phyloP scores from a whole-genome alignment of 345 rosid genomes.

The Eucalyptus sp. region DNA sequence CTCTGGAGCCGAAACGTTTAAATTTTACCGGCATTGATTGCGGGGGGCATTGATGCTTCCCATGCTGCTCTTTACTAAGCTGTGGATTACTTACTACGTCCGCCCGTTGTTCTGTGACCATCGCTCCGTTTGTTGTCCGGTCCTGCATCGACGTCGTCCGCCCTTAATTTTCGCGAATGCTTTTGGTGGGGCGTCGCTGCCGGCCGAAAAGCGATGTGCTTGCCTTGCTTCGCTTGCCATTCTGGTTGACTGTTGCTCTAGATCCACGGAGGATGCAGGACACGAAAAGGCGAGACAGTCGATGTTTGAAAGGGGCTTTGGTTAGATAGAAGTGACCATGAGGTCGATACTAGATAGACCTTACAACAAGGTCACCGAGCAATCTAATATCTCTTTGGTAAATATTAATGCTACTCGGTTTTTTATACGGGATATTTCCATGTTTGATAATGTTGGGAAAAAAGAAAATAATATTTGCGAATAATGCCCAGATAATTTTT shows the following conservation, averaged over 20 bases:
- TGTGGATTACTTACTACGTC: no score
- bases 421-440: neutral
- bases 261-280: neutral
- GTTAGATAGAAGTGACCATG: neutral
- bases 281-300: neutral
- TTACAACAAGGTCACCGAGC: neutral
- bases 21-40: neutral
- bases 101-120: neutral
- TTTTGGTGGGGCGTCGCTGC: neutral
- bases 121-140: neutral
- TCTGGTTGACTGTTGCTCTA: neutral
- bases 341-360: neutral
- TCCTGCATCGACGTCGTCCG: neutral
- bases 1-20: neutral
- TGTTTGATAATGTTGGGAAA: neutral
- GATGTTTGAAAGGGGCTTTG: neutral
- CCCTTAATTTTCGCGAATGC: neutral
- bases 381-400: neutral
- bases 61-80: neutral
- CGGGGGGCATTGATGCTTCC: neutral
- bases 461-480: no score
- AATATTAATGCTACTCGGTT: neutral
- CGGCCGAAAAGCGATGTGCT: neutral
- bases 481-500: no score
- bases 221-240: neutral